phyloP scores from a whole-genome alignment of 2,329 filamentous ascomycete species.

The Dactylellina drechsleri region DNA sequence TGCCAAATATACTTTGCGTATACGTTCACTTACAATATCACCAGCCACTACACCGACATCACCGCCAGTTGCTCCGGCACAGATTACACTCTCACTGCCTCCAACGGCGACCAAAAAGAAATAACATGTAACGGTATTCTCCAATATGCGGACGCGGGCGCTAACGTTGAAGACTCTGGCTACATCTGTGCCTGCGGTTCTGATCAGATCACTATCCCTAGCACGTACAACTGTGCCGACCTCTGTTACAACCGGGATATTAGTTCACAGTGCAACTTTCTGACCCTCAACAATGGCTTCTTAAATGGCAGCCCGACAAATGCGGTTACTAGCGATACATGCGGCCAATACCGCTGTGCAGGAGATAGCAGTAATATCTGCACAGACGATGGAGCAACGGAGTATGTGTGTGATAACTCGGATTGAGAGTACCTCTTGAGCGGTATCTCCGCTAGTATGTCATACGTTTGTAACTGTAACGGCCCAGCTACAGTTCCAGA shows the following conservation, averaged over 20 bases:
- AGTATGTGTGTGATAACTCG: neutral
- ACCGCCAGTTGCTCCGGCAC: neutral
- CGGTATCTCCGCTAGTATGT: neutral
- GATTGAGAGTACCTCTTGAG: neutral
- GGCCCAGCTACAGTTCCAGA: neutral
- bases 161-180: neutral
- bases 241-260: neutral
- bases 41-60: neutral
- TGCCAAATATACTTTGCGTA: conserved; percentile 3
- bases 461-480: neutral
- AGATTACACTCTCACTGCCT: neutral
- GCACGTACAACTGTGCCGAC: neutral
- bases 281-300: neutral
- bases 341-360: neutral
- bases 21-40: conserved; percentile 2
- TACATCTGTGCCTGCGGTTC: conserved; percentile 3
- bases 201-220: neutral
- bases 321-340: neutral
- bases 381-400: neutral
- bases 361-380: conserved; percentile 1
- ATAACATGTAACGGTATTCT: neutral
- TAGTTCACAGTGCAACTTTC: neutral
- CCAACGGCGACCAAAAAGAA: neutral
- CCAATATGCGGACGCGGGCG: neutral
- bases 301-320: neutral